Conservation (phyloP, 2,329 filamentous ascomycete species). For the Domatiomyces catenatus region DNA sequence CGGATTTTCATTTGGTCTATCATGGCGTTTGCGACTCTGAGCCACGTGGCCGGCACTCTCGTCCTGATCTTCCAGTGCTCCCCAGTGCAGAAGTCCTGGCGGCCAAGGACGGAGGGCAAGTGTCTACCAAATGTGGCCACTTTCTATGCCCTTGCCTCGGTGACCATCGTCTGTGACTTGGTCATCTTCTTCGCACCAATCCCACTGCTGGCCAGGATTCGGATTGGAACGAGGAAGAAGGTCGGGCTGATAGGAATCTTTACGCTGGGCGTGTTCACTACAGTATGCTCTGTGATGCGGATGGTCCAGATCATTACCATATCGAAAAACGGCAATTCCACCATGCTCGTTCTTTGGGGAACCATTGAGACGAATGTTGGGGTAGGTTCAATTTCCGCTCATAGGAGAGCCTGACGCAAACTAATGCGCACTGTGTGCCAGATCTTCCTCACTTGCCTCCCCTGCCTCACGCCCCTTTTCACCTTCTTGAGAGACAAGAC, state of each 20-base stretch:
- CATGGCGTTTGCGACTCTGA: conserved; percentile 30
- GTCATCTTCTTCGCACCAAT: conserved; percentile 37
- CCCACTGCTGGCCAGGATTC: conserved; percentile 35
- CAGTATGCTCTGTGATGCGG: conserved; percentile 38
- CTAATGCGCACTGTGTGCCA: conserved; percentile 8
- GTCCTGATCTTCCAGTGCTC: conserved; percentile 37
- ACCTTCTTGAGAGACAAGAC: not conserved
- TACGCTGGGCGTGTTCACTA: conserved; percentile 39
- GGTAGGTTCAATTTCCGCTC: conserved; percentile 23
- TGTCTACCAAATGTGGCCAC: conserved; percentile 35
- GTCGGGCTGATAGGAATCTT: conserved; percentile 38
- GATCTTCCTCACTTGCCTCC: conserved; percentile 24
- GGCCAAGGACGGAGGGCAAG: conserved; percentile 24
- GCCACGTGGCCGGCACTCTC: conserved; percentile 35
- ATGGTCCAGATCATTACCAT: conserved; percentile 35
- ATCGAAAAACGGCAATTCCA: conserved; percentile 39
- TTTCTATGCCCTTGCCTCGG: conserved; percentile 37
- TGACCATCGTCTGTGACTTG: conserved; percentile 38
- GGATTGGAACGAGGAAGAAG: conserved; percentile 36
- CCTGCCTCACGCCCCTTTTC: conserved; percentile 21
- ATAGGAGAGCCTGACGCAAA: not conserved
- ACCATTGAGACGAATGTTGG: conserved; percentile 44
- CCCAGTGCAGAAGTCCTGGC: conserved; percentile 37
- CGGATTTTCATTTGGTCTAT: conserved; percentile 31
- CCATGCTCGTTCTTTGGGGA: conserved; percentile 42